phyloP scores from a whole-genome alignment of 1,139 yeast genomes.

The Debaryomyces coudertii region DNA sequence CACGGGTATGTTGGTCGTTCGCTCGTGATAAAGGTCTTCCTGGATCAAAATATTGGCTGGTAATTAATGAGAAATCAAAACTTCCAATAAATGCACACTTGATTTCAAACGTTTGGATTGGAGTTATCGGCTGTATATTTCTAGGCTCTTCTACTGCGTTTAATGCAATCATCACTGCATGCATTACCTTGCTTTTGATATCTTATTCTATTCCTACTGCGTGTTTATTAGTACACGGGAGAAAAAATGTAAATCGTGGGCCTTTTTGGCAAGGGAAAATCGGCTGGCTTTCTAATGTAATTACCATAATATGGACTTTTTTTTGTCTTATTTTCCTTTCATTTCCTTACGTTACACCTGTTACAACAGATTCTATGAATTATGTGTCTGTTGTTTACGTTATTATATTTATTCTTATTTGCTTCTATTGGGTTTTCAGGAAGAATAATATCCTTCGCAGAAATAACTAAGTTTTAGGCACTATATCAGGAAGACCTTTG shows the following conservation, averaged over 20 bases:
- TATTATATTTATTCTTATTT: conserved; percentile 33
- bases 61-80: conserved; percentile 33
- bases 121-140: conserved; percentile 42
- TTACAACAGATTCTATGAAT: conserved; percentile 47
- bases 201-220: conserved; percentile 39
- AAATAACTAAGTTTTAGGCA: background rate
- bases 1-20: conserved; percentile 77
- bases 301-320: conserved; percentile 35
- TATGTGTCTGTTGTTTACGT: conserved; percentile 47
- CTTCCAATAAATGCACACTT: conserved; percentile 42
- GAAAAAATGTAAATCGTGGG: conserved; percentile 40
- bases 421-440: conserved; percentile 41
- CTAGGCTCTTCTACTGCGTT: conserved; percentile 48
- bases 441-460: conserved; percentile 26
- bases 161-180: conserved; percentile 43
- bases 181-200: conserved; percentile 39
- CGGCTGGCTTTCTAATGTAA: conserved; percentile 23
- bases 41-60: conserved; percentile 37
- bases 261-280: conserved; percentile 54
- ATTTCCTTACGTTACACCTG: conserved; percentile 51
- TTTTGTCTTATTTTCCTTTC: conserved; percentile 47
- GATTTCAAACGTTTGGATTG: conserved; percentile 40
- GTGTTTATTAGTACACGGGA: conserved; percentile 36
- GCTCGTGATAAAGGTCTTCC: conserved; percentile 62
- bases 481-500: too few species aligned